phyloP scores from a whole-genome alignment of 352 stramenopile species.

The Phytophthora ramorum region DNA sequence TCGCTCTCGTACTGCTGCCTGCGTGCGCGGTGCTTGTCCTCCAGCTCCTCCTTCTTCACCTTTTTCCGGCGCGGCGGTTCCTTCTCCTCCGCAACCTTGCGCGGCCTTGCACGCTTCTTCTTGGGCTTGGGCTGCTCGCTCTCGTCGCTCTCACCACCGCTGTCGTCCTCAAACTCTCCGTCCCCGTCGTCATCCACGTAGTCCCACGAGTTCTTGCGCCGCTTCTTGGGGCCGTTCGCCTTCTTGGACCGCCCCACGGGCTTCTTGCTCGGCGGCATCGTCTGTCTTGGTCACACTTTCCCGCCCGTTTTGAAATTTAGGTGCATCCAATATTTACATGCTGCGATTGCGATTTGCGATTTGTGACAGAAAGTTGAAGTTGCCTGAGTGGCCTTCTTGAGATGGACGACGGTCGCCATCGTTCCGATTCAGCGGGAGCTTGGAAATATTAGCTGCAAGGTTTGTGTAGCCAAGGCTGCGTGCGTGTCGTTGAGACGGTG shows the following conservation, averaged over 20 bases:
- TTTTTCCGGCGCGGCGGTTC: constrained; percentile 6
- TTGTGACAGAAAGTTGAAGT: constrained; percentile 6
- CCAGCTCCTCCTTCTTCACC: constrained; percentile 28
- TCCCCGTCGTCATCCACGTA: constrained; percentile 45
- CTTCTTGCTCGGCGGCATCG: constrained; percentile 6
- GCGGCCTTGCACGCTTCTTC: constrained; percentile 22
- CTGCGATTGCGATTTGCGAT: background rate
- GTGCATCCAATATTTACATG: background rate
- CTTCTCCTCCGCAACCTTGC: constrained; percentile 25
- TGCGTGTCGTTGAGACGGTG: too few species aligned
- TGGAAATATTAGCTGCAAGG: background rate
- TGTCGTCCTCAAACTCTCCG: constrained; percentile 27
- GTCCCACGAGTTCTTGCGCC: constrained; percentile 32
- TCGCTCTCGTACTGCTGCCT: constrained; percentile 72
- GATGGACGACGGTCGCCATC: too few species aligned
- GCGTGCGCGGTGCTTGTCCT: constrained; percentile 60
- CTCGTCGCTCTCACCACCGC: constrained; percentile 30
- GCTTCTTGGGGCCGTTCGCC: constrained; percentile 14
- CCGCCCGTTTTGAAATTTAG: constrained; percentile 17
- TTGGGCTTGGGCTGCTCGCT: constrained; percentile 27
- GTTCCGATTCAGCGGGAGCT: too few species aligned
- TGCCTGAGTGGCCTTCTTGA: too few species aligned
- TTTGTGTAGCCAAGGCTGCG: background rate
- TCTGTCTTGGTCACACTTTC: constrained; percentile 9
- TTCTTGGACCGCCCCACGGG: background rate